Evolutionary conservation across 495 filamentous ascomycete genomes (phyloP), one percentile per base, ranked within the genome.

Genomic region (Platismatia glauca): DNA sequence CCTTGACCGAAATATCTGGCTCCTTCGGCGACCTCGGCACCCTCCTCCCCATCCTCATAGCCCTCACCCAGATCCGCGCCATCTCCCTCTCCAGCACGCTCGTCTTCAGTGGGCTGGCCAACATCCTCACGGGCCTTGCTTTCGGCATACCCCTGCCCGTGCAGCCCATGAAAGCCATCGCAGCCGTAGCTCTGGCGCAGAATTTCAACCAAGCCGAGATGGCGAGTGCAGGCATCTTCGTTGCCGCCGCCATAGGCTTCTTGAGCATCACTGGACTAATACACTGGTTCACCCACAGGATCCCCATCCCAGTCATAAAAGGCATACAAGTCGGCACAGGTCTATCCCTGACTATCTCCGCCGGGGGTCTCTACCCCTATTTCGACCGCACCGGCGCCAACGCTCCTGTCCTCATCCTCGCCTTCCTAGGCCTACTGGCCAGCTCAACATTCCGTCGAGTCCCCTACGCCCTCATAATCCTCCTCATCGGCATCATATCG

Each of bases 291-390:
- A 81, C 85, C 11, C 71, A 76, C n/a, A 77, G 82, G 11, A 87
- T 95, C 31, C 93, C 93, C 2, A 81, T 89, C 22, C 89, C 91
- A 6, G 85, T 97, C 6, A 83, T 97, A 60, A 95, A 94, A 70
- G 93, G 93, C 15, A 96, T 97, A 68, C 93, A 97, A 73, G 83
- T 96, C 55, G 93, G 92, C 31, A 91, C 93, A 5, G 93, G 91
- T 0, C 75, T 97, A 31, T 86, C 84, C 16, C 80, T 97, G 16
- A 78, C 89, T 50, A 82, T 93, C 58, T 86, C 88, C 29, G 87
- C 89, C 1, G 65, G 65, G 33, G 61, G 57, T 5, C 33, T 67
- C 22, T 64, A 61, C 38, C 43, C 57, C 22, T 29, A 8, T 15
- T 22, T 55, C 48, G 15, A 53, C 31, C 44, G 22, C 5, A 8